Conservation (phyloP, 306 rosid species). For the Cicer chorassanicum region DNA sequence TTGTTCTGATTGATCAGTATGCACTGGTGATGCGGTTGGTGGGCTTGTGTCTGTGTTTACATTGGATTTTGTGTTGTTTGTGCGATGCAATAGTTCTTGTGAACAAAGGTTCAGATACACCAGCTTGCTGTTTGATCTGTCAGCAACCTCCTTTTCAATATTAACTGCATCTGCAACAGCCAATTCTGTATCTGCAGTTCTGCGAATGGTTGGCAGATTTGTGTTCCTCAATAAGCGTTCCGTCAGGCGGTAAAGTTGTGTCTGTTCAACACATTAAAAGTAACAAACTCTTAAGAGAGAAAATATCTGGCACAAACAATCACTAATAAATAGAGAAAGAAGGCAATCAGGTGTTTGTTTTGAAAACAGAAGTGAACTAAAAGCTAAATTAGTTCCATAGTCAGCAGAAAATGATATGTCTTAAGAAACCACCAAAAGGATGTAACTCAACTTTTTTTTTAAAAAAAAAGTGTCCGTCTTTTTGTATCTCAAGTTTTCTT, state of each 20-base stretch:
- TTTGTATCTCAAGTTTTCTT: slow-evolving; percentile 31
- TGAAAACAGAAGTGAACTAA: slow-evolving; percentile 19
- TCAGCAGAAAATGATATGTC: slow-evolving; percentile 20
- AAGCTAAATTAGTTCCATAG: slow-evolving; percentile 31
- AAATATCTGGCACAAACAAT: slow-evolving; percentile 25
- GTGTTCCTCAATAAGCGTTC: slow-evolving; percentile 83
- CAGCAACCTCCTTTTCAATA: slow-evolving; percentile 88
- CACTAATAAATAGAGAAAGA: slow-evolving; percentile 23
- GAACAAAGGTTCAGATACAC: slow-evolving; percentile 90
- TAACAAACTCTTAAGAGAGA: slow-evolving; percentile 20
- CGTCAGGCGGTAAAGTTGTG: slow-evolving; percentile 85
- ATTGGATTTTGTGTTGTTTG: slow-evolving; percentile 56
- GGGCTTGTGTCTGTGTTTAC: slow-evolving; percentile 50
- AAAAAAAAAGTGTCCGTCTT: background rate
- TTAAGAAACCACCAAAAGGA: slow-evolving; percentile 8
- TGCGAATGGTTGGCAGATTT: slow-evolving; percentile 65
- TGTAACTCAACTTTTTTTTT: slow-evolving; percentile 34
- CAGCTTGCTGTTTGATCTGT: slow-evolving; percentile 82
- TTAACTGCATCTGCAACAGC: slow-evolving; percentile 96
- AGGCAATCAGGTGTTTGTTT: slow-evolving; percentile 38
- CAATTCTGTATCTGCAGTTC: slow-evolving; percentile 88
- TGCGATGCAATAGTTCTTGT: slow-evolving; percentile 71
- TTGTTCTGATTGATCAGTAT: slow-evolving; percentile 53
- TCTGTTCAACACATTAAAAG: slow-evolving; percentile 53
- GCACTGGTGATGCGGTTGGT: slow-evolving; percentile 47